phyloP scores from a whole-genome alignment of 192 early-diverging fungal genomes.

The Coemansia sp. region DNA sequence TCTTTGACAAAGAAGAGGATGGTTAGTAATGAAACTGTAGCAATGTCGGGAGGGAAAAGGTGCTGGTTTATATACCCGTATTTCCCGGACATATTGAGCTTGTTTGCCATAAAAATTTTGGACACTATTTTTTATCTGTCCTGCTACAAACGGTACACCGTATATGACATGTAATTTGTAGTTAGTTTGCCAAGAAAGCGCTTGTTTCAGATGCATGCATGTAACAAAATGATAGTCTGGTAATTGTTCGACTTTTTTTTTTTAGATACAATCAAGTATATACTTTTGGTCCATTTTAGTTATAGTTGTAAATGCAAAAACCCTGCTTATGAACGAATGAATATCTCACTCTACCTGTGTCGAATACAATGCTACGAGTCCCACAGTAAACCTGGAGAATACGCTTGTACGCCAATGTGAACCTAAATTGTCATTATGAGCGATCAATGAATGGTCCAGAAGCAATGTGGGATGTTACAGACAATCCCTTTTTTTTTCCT shows the following conservation, averaged over 20 bases:
- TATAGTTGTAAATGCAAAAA: background rate
- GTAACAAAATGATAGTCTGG: background rate
- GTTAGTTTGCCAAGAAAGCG: background rate
- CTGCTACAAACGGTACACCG: background rate
- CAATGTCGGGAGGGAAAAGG: background rate
- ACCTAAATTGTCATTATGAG: background rate
- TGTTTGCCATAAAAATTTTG: background rate
- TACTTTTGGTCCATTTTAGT: background rate
- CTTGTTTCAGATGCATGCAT: background rate
- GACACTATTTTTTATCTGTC: background rate
- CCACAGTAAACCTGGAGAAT: background rate
- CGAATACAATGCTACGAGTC: background rate
- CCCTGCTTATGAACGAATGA: background rate
- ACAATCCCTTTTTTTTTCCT: background rate
- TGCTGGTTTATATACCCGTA: background rate
- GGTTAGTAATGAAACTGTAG: background rate
- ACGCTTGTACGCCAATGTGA: no score
- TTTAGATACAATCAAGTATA: background rate
- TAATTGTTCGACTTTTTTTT: slow-evolving; percentile 3
- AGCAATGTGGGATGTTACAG: background rate
- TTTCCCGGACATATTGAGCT: background rate
- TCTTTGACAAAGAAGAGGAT: background rate
- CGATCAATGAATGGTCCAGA: background rate
- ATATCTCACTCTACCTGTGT: background rate
- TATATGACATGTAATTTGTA: background rate